A percentile compares a stretch with the other conserved stretches of the same genome.
phyloP scores from a whole-genome alignment of 306 rosid species.

The Argentina anserina region DNA sequence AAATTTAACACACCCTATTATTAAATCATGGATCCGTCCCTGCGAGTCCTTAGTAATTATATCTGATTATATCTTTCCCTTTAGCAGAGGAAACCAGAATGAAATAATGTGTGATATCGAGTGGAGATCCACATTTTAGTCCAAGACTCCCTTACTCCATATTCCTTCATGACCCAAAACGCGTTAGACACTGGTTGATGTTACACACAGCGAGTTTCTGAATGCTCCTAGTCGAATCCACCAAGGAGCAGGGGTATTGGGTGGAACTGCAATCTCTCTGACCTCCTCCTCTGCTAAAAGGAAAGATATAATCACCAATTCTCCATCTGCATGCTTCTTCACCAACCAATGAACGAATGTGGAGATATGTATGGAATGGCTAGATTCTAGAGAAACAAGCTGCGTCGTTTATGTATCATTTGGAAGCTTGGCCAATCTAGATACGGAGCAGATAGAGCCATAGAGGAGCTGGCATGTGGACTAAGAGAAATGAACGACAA shows the following conservation, averaged over 20 bases:
- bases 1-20: no score
- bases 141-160: neutral
- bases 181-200: no score
- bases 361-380: constrained; percentile 13
- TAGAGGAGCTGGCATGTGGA: constrained; percentile 18
- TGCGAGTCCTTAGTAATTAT: no score
- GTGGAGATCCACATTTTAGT: neutral
- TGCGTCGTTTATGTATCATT: constrained; percentile 28
- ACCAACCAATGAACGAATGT: constrained; percentile 1
- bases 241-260: neutral
- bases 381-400: constrained; percentile 7
- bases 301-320: neutral
- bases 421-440: constrained; percentile 16
- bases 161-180: neutral
- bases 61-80: neutral
- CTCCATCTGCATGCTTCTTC: neutral
- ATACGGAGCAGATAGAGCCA: constrained; percentile 20
- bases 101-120: neutral
- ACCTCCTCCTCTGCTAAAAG: neutral
- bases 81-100: neutral
- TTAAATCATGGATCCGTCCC: no score
- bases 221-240: neutral
- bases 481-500: neutral
- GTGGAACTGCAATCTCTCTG: neutral
- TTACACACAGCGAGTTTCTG: neutral